A percentile compares a stretch with the other conserved stretches of the same genome.
These are phyloP conservation scores for Plantago major DNA, from an alignment of 257 asterid genomes.

Conservation along the genomic window DNA sequence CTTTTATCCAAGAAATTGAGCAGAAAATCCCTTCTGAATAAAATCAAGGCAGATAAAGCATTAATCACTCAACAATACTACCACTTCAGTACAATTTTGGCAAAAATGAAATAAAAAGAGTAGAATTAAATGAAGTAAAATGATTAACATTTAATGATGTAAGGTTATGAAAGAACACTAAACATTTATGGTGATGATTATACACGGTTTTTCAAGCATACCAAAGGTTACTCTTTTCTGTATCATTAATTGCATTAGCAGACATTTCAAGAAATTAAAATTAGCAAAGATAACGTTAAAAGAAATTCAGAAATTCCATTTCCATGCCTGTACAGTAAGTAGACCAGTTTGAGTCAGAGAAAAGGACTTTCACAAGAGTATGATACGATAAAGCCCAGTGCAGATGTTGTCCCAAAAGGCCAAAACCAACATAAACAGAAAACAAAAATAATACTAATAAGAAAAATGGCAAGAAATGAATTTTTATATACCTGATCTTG, in stretches of 20 bases:
- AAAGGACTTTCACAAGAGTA: constrained; percentile 12
- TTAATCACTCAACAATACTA: not conserved
- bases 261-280: constrained; percentile 15
- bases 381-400: not conserved
- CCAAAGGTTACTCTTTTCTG: not conserved
- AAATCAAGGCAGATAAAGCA: not conserved
- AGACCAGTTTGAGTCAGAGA: constrained; percentile 8
- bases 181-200: no score
- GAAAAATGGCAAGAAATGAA: no score
- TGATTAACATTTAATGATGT: no score
- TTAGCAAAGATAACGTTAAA: not conserved
- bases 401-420: no score
- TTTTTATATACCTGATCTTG: constrained; percentile 23
- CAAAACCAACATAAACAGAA: no score
- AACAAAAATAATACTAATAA: not conserved
- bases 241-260: constrained; percentile 10
- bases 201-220: constrained; percentile 1
- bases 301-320: constrained; percentile 8
- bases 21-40: constrained; percentile 40
- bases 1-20: constrained; percentile 34
- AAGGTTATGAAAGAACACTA: no score
- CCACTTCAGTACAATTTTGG: not conserved
- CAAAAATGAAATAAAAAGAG: no score
- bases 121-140: no score
- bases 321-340: constrained; percentile 15